These are phyloP conservation scores for Phaeosphaeriaceae sp. DNA, from an alignment of 2,329 filamentous ascomycete genomes.

Conservation along the genomic window DNA sequence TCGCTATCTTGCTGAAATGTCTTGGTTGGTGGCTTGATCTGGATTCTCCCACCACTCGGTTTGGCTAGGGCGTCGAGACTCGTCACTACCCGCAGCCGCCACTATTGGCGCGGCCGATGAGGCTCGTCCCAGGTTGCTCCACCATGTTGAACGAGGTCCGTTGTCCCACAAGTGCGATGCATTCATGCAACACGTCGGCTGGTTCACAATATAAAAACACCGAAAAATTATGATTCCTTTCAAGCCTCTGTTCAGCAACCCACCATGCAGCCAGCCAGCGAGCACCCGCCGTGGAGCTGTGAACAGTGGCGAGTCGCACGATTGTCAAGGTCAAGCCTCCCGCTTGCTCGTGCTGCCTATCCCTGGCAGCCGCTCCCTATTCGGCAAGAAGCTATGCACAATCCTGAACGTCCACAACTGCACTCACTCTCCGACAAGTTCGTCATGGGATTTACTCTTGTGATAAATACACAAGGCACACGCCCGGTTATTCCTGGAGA, in stretches of 20 bases:
- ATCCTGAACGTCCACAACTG: conserved; percentile 2
- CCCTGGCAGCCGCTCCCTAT: not conserved
- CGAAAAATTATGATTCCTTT: no score
- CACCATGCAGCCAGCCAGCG: conserved; percentile 4
- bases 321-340: not conserved
- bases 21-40: not conserved
- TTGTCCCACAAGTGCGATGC: no score
- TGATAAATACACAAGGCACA: not conserved
- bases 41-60: not conserved
- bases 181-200: no score
- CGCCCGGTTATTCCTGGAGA: not conserved
- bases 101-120: not conserved
- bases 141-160: not conserved
- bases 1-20: not conserved
- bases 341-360: not conserved
- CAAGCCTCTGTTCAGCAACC: not conserved
- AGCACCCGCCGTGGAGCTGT: not conserved
- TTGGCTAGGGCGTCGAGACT: not conserved
- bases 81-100: not conserved
- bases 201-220: no score
- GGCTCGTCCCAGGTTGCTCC: not conserved
- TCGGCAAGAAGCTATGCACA: not conserved
- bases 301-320: conserved; percentile 5
- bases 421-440: conserved; percentile 2
- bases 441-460: conserved; percentile 3